phyloP scores from a whole-genome alignment of 2,329 filamentous ascomycete genomes.

The Ustulina deusta region DNA sequence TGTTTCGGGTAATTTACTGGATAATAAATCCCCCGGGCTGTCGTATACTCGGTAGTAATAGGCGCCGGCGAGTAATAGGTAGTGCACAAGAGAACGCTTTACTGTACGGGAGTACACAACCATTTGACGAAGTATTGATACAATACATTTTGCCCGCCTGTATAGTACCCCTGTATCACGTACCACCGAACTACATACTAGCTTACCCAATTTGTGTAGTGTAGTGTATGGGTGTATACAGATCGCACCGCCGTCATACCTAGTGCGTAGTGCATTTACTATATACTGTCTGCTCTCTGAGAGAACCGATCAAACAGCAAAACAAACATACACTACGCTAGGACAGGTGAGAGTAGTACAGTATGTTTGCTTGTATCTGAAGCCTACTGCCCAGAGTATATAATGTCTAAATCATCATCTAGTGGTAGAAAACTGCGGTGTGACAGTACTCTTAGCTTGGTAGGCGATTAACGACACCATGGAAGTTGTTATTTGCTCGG shows the following conservation, averaged over 20 bases:
- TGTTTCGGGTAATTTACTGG: constrained; percentile 32
- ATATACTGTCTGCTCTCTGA: not conserved
- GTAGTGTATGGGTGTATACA: not conserved
- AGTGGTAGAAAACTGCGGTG: constrained; percentile 27
- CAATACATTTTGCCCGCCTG: not conserved
- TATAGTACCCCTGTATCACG: not conserved
- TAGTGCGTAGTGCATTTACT: not conserved
- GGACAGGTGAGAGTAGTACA: not conserved
- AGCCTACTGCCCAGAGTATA: not conserved
- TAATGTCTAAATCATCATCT: not conserved
- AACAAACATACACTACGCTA: not conserved
- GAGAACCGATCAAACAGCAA: no score
- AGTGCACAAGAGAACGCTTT: not conserved
- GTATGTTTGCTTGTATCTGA: not conserved
- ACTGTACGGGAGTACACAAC: not conserved
- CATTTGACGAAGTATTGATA: constrained; percentile 4
- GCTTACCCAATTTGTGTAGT: not conserved
- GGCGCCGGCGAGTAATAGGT: no score
- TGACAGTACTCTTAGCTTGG: constrained; percentile 18
- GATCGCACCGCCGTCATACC: not conserved
- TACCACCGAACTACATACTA: no score
- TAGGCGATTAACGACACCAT: constrained; percentile 36
- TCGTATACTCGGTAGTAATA: no score
- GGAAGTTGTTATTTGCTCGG: constrained; percentile 29
- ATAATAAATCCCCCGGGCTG: constrained; percentile 12